These are phyloP conservation scores for Elsinoe perseae DNA, from an alignment of 2,329 filamentous ascomycete genomes.

Conservation along the genomic window DNA sequence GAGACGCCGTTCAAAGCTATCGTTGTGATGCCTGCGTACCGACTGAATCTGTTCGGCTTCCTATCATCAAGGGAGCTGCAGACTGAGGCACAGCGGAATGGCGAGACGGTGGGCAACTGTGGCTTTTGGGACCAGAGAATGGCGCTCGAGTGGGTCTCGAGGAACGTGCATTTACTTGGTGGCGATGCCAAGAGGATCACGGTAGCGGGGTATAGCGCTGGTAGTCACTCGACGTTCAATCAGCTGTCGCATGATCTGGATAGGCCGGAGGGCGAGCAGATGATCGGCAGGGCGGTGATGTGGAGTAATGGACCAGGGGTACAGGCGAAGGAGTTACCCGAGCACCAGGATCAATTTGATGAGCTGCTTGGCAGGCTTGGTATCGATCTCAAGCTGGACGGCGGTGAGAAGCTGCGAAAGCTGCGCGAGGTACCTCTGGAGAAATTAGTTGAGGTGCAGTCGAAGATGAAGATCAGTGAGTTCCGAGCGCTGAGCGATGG, in stretches of 20 bases:
- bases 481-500: conserved; percentile 48
- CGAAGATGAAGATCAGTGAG: conserved; percentile 42
- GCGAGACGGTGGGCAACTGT: conserved; percentile 41
- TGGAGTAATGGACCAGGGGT: conserved; percentile 48
- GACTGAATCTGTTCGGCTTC: conserved; percentile 51
- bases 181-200: conserved; percentile 46
- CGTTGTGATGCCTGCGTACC: conserved; percentile 49
- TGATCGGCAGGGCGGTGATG: conserved; percentile 48
- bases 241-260: conserved; percentile 51
- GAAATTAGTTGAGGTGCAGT: conserved; percentile 37
- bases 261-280: conserved; percentile 36
- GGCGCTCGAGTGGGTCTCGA: conserved; percentile 49
- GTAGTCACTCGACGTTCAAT: conserved; percentile 49
- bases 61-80: conserved; percentile 43
- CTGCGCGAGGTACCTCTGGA: conserved; percentile 37
- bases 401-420: conserved; percentile 38
- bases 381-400: conserved; percentile 36
- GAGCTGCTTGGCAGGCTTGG: conserved; percentile 40
- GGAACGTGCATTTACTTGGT: conserved; percentile 45
- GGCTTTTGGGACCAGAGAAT: conserved; percentile 53
- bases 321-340: conserved; percentile 42
- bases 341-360: conserved; percentile 46
- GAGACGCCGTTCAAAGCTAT: conserved; percentile 45
- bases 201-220: conserved; percentile 50
- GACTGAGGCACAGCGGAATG: conserved; percentile 33